phyloP scores from a whole-genome alignment of 2,329 filamentous ascomycete species.

The Aureobasidium mangrovei region DNA sequence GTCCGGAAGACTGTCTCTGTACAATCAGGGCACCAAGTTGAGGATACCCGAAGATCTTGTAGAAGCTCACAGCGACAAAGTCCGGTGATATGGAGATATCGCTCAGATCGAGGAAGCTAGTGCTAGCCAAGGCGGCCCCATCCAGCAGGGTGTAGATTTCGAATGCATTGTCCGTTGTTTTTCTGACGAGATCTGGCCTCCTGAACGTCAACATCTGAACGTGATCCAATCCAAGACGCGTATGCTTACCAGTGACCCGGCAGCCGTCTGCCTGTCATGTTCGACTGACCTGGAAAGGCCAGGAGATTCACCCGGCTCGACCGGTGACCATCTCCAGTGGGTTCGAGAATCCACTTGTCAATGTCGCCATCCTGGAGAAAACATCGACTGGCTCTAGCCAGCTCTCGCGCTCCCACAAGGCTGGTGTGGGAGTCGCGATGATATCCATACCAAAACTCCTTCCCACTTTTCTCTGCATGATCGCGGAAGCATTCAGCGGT shows the following conservation, averaged over 20 bases:
- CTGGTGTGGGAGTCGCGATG: conserved; percentile 55
- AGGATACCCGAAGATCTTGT: conserved; percentile 60
- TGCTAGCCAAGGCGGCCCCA: conserved; percentile 57
- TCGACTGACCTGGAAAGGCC: conserved; percentile 33
- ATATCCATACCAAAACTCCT: conserved; percentile 49
- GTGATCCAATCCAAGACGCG: conserved; percentile 1
- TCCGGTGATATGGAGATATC: conserved; percentile 47
- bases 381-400: conserved; percentile 28
- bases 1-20: conserved; percentile 46
- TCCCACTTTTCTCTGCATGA: conserved; percentile 37
- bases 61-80: conserved; percentile 53
- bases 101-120: conserved; percentile 48
- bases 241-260: conserved; percentile 26
- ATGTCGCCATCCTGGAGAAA: conserved; percentile 33
- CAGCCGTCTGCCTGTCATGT: conserved; percentile 32
- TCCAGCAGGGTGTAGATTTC: conserved; percentile 41
- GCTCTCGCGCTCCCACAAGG: conserved; percentile 35
- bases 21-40: conserved; percentile 54
- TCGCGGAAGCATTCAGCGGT: conserved; percentile 51
- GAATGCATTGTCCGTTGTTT: conserved; percentile 16
- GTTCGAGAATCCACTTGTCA: conserved; percentile 37
- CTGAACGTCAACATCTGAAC: conserved; percentile 13
- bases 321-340: conserved; percentile 24
- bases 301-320: conserved; percentile 29
- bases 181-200: conserved; percentile 27